A percentile compares a stretch with the other conserved stretches of the same genome.
These are phyloP conservation scores for Veloboletus limbatus DNA, from an alignment of 1,284 basidiomycete species.

Conservation along the genomic window DNA sequence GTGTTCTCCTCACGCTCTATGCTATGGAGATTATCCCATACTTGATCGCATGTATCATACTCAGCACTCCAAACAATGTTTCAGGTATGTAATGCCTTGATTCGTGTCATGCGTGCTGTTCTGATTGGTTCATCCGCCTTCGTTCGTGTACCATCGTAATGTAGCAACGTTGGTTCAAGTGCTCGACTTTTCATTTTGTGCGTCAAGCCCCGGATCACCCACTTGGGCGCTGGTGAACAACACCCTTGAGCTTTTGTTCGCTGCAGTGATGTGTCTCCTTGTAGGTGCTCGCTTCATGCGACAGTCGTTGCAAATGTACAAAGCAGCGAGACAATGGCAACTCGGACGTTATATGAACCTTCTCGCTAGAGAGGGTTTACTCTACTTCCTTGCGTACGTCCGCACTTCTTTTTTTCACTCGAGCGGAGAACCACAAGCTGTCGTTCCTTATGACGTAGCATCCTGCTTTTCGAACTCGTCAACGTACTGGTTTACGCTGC, in stretches of 20 bases:
- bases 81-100: neutral
- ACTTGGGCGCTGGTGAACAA: neutral
- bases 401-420: too few species aligned
- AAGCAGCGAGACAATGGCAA: neutral
- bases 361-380: conserved; percentile 2
- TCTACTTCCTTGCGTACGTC: neutral
- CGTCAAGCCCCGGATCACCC: neutral
- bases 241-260: neutral
- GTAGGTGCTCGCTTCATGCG: neutral
- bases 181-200: conserved; percentile 3
- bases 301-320: conserved; percentile 1
- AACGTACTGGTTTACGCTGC: neutral
- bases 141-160: neutral
- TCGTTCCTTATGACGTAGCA: neutral
- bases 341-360: conserved; percentile 3
- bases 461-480: neutral
- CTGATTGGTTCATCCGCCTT: neutral
- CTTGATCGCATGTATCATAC: neutral
- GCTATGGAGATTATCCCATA: neutral
- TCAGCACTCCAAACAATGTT: neutral
- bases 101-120: neutral
- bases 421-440: too few species aligned
- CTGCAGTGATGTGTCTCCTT: conserved; percentile 1
- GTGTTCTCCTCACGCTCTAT: conserved; percentile 4
- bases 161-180: neutral